phyloP scores from a whole-genome alignment of 306 rosid genomes.

The Corylus americana region DNA sequence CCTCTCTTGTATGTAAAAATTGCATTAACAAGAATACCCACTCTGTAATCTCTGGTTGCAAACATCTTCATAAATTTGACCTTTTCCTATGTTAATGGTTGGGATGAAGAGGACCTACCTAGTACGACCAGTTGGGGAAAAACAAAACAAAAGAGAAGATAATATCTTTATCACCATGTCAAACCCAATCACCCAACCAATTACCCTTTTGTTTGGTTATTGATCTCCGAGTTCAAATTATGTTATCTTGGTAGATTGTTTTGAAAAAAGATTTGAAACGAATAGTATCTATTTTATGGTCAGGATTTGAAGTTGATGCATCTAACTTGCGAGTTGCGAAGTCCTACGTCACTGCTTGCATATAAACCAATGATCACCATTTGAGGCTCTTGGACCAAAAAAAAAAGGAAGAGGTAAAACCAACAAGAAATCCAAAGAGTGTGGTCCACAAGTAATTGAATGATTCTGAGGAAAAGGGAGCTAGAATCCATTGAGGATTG shows the following conservation, averaged over 20 bases:
- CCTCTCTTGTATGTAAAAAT: not conserved
- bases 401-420: slow-evolving; percentile 35
- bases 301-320: too few relatives aligned
- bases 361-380: slow-evolving; percentile 25
- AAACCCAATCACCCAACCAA: too few relatives aligned
- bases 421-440: slow-evolving; percentile 51
- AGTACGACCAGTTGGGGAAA: not conserved
- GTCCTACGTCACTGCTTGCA: slow-evolving; percentile 32
- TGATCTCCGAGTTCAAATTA: too few relatives aligned
- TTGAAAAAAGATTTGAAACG: too few relatives aligned
- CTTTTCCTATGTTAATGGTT: not conserved
- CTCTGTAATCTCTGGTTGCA: not conserved
- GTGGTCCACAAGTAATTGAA: slow-evolving; percentile 56
- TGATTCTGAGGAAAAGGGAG: slow-evolving; percentile 58
- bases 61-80: slow-evolving; percentile 22
- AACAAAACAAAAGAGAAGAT: not conserved
- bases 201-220: too few relatives aligned
- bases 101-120: not conserved
- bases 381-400: slow-evolving; percentile 35
- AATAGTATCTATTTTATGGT: too few relatives aligned
- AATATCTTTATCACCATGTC: not conserved
- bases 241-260: too few relatives aligned
- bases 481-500: slow-evolving; percentile 62
- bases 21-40: not conserved
- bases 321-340: not conserved